A percentile compares a stretch with the other conserved stretches of the same genome.
phyloP scores from a whole-genome alignment of 83 land plant species.

The Thuja plicata region DNA sequence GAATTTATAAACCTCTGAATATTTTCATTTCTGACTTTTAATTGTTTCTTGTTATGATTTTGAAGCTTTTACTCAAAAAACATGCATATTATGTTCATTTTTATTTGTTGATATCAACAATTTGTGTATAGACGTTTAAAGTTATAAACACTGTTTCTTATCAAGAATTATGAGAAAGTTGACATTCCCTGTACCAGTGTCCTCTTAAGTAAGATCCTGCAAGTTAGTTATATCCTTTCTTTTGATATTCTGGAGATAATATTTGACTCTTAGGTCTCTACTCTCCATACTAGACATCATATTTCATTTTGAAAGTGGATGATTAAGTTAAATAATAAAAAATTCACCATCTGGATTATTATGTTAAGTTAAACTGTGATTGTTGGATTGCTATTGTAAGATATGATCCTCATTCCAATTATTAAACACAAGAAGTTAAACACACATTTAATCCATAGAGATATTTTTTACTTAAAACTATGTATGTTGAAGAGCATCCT shows the following conservation, averaged over 20 bases:
- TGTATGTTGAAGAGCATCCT: not conserved
- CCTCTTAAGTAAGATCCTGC: not conserved
- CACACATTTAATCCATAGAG: constrained; percentile 16
- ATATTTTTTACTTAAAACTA: not conserved
- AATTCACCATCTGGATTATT: not conserved
- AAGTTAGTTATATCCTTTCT: not conserved
- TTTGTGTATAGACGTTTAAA: not conserved
- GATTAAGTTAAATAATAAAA: not conserved
- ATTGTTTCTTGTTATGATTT: not conserved
- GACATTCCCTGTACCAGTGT: not conserved
- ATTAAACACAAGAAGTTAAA: not conserved
- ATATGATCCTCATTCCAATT: not conserved
- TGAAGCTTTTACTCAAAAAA: not conserved
- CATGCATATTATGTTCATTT: not conserved
- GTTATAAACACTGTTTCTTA: not conserved
- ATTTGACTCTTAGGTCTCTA: not conserved
- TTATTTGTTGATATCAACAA: not conserved
- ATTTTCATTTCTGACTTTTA: not conserved
- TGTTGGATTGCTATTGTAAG: not conserved
- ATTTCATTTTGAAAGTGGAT: not conserved
- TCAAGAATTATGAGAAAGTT: not conserved
- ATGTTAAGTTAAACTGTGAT: not conserved
- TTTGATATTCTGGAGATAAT: not conserved
- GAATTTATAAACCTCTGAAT: not conserved
- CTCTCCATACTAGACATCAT: not conserved